These are phyloP conservation scores for Coleophoma eucalyptorum DNA, from an alignment of 2,329 filamentous ascomycete genomes.

Conservation along the genomic window DNA sequence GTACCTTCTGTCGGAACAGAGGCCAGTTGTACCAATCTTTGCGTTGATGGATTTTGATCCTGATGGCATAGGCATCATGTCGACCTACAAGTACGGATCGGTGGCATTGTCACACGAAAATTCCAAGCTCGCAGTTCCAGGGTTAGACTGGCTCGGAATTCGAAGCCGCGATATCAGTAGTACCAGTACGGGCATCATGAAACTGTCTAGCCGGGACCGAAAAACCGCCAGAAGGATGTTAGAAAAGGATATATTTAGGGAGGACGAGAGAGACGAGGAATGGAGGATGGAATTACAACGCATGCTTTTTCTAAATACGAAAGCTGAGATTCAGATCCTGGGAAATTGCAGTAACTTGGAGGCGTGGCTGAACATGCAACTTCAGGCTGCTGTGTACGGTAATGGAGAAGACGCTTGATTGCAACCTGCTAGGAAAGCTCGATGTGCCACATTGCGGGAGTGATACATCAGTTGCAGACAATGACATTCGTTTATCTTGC, in stretches of 20 bases:
- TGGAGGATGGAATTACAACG: conserved; percentile 58
- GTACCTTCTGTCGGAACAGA: conserved; percentile 41
- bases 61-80: conserved; percentile 69
- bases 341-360: conserved; percentile 35
- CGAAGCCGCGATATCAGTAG: conserved; percentile 24
- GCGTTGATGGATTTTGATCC: conserved; percentile 73
- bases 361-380: conserved; percentile 22
- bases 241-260: conserved; percentile 30
- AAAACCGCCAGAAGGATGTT: conserved; percentile 53
- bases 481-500: too few species aligned
- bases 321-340: conserved; percentile 73
- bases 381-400: neutral
- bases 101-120: conserved; percentile 56
- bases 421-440: too few species aligned
- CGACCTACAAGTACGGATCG: conserved; percentile 72
- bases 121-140: conserved; percentile 39
- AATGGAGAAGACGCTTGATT: too few species aligned
- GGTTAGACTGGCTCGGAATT: conserved; percentile 62
- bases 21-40: conserved; percentile 52
- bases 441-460: too few species aligned
- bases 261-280: conserved; percentile 26
- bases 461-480: too few species aligned
- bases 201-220: conserved; percentile 43
- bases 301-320: conserved; percentile 71
- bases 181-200: conserved; percentile 35